Conservation (phyloP, 2,329 filamentous ascomycete genomes). For the Alternaria sp. region DNA sequence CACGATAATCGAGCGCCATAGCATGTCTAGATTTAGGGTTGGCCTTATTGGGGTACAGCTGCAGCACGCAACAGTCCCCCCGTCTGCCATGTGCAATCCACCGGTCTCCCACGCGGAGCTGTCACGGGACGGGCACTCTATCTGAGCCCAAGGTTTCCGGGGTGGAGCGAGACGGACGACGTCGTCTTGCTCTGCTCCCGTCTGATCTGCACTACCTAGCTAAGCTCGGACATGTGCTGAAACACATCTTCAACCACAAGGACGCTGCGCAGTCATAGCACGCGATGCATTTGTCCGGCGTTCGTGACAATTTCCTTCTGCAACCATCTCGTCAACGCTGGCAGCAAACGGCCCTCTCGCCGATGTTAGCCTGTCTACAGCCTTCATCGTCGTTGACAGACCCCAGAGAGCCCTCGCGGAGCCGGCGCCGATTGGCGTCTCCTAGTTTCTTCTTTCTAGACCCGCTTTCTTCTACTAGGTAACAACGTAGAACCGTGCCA, state of each 20-base stretch:
- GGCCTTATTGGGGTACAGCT: not conserved
- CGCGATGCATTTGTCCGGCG: not conserved
- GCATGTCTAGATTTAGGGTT: not conserved
- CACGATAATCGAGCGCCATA: not conserved
- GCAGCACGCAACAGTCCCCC: not conserved
- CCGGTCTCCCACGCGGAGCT: not conserved
- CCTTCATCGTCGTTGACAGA: not conserved
- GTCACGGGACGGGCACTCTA: constrained; percentile 15
- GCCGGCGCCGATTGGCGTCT: constrained; percentile 5
- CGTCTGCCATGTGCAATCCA: not conserved
- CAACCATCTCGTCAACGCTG: not conserved
- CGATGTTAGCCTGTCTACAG: constrained; percentile 4
- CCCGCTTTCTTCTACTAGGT: constrained; percentile 12
- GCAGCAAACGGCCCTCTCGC: constrained; percentile 1
- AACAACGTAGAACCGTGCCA: constrained; percentile 9
- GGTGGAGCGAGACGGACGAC: constrained; percentile 21
- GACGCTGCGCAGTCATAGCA: not conserved
- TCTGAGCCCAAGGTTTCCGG: constrained; percentile 3
- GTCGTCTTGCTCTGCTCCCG: constrained; percentile 24
- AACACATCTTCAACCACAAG: constrained; percentile 17
- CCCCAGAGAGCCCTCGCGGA: not conserved
- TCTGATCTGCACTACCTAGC: constrained; percentile 30
- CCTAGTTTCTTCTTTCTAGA: constrained; percentile 6
- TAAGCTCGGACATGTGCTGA: constrained; percentile 20
- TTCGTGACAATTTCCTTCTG: not conserved